Evolutionary conservation across 495 filamentous ascomycete species (phyloP).

Genomic region (Immersiella caudata): DNA sequence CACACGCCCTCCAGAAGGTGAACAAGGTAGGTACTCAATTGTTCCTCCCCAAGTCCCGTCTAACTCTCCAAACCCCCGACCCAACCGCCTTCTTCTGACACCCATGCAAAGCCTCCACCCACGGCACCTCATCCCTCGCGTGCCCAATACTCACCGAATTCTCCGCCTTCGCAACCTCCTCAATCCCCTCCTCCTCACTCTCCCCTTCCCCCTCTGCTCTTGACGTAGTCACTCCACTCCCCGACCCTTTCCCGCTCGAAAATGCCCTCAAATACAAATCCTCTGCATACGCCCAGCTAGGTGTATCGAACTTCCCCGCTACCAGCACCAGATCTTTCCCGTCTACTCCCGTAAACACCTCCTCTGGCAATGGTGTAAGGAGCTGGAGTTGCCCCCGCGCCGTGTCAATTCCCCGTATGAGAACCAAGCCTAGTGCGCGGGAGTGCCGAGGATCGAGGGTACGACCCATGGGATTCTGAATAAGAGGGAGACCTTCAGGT

Average conservation of each 20-base stretch:
- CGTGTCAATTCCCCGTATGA: slow-evolving; percentile 59
- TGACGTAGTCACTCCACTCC: background rate
- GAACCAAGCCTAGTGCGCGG: slow-evolving; percentile 51
- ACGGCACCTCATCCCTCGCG: slow-evolving; percentile 42
- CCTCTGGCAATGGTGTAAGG: slow-evolving; percentile 50
- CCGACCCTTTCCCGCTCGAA: background rate
- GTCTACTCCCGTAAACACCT: slow-evolving; percentile 33
- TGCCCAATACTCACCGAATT: slow-evolving; percentile 20
- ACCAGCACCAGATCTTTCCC: slow-evolving; percentile 56
- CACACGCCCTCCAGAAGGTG: no score
- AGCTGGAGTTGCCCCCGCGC: slow-evolving; percentile 51
- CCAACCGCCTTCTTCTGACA: slow-evolving; percentile 53
- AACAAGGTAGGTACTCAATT: no score
- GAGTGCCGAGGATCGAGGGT: slow-evolving; percentile 52
- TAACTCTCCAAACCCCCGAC: slow-evolving; percentile 57
- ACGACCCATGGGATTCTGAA: slow-evolving; percentile 42
- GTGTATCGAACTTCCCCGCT: slow-evolving; percentile 59
- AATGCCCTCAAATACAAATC: slow-evolving; percentile 40
- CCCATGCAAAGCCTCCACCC: slow-evolving; percentile 55
- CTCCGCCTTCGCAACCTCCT: slow-evolving; percentile 26
- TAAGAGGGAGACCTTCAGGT: slow-evolving; percentile 43
- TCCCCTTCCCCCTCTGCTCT: background rate
- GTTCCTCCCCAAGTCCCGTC: slow-evolving; percentile 53
- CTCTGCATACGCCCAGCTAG: slow-evolving; percentile 62
- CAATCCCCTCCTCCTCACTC: slow-evolving; percentile 22